Evolutionary conservation across 2,329 filamentous ascomycete species (phyloP), one percentile per base, ranked within the genome.

Genomic region (Clarireedia sp.): DNA sequence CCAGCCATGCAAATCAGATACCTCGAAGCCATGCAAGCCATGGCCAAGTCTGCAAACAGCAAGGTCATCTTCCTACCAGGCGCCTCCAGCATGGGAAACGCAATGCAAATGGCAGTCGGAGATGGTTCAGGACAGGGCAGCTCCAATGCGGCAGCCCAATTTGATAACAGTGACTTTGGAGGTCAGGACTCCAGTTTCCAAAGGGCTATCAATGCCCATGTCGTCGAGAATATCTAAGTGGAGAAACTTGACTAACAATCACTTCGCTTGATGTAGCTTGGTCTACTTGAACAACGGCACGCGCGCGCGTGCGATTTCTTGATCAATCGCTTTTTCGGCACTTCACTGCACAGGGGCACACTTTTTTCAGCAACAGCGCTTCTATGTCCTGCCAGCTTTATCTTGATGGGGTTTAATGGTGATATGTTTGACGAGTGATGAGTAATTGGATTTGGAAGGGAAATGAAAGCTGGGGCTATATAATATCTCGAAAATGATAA

Each of bases 1-100:
- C 94, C 94, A 2, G 94, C 94, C 64, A 99, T 99, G 94, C 91
- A 96, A 75, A 96, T 96, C 75, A 80, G 91, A 63, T 97, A 97
- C 72, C 86, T 99, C 63, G 94, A 99, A 75, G 91, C 94, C 3
- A 97, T 97, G 92, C 94, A 97, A 72, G 82, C 89, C 43, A 99
- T 99, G 92, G 94, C 94, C 66, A 97, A 96, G 81, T 82, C 83
- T 0, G 89, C 90, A 48, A 95, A 90, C 73, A 81, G 78, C 72
- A 95, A 95, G 75, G 87, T 94, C 66, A 91, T 92, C 65, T 92
- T 94, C 78, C 69, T 94, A 63, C 87, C 87, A 1, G 82, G 78
- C 8, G 72, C 76, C 6, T 61, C 64, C 23, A 59, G 41, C 81
- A 80, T 70, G 81, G 87, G 73, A 83, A 80, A 85, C 67, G 75